Conservation (phyloP, 148 eudicot species). For the Fagopyrum homotropicum region DNA sequence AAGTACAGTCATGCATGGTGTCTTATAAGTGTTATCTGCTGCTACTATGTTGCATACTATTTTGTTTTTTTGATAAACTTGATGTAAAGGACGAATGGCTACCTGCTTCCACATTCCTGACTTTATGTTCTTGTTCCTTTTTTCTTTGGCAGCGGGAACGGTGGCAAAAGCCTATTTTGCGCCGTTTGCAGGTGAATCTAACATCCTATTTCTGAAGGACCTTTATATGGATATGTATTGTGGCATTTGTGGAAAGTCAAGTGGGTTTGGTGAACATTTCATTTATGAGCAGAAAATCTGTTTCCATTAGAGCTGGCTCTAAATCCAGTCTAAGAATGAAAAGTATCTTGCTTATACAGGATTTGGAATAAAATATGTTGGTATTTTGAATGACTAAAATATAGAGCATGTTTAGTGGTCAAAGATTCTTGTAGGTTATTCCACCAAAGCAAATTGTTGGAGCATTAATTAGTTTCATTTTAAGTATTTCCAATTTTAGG, state of each 20-base stretch:
- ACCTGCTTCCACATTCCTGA: not conserved
- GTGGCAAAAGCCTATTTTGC: conserved; percentile 87
- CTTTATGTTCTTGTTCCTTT: conserved; percentile 13
- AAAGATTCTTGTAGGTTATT: not conserved
- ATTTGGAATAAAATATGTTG: not conserved
- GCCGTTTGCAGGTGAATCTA: conserved; percentile 81
- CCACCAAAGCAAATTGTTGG: not conserved
- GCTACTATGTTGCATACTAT: not conserved
- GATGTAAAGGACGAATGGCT: not conserved
- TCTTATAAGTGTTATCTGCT: not conserved
- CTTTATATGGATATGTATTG: not conserved
- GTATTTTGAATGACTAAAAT: not conserved
- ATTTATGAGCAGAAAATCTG: no score
- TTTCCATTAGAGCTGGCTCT: not conserved
- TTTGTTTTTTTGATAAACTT: not conserved
- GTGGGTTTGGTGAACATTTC: not conserved
- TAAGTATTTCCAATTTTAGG: not conserved
- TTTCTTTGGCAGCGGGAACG: conserved; percentile 56
- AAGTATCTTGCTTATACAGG: not conserved
- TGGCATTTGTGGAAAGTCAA: not conserved
- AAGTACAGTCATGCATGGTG: not conserved
- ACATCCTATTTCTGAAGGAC: not conserved
- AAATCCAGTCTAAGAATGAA: not conserved
- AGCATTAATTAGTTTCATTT: not conserved
- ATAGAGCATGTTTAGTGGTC: not conserved